phyloP scores from a whole-genome alignment of 805 yeast genomes.

The Isabelozyma heimii region DNA sequence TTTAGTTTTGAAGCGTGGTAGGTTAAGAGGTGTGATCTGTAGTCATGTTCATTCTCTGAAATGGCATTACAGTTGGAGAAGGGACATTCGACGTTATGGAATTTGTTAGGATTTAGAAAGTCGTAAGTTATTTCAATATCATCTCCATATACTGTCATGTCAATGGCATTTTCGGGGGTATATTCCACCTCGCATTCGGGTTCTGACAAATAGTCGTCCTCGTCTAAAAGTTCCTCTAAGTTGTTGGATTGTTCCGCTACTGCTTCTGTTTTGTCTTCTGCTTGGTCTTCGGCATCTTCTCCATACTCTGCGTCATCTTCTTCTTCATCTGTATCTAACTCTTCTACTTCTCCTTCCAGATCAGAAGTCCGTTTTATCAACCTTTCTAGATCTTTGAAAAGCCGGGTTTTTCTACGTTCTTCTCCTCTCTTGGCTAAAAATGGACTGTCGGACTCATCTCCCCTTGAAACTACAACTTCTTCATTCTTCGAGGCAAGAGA shows the following conservation, averaged over 20 bases:
- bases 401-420: background rate
- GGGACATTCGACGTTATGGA: constrained; percentile 18
- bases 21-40: constrained; percentile 22
- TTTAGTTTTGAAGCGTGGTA: constrained; percentile 15
- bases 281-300: too few species aligned
- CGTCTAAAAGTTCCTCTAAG: background rate
- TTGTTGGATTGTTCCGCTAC: background rate
- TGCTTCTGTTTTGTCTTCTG: too few species aligned
- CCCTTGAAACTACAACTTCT: background rate
- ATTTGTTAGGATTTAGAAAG: background rate
- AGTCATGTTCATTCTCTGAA: constrained; percentile 24
- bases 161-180: background rate
- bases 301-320: too few species aligned
- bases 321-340: too few species aligned
- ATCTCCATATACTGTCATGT: background rate
- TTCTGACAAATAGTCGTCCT: background rate
- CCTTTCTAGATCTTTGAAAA: background rate
- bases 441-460: background rate
- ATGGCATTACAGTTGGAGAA: constrained; percentile 23
- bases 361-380: background rate
- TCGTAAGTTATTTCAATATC: background rate
- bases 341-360: background rate
- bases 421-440: background rate
- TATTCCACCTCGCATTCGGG: background rate
- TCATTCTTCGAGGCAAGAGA: background rate